Evolutionary conservation across 176 grass and related monocot genomes (phyloP).

Genomic region (Zea luxurians): DNA sequence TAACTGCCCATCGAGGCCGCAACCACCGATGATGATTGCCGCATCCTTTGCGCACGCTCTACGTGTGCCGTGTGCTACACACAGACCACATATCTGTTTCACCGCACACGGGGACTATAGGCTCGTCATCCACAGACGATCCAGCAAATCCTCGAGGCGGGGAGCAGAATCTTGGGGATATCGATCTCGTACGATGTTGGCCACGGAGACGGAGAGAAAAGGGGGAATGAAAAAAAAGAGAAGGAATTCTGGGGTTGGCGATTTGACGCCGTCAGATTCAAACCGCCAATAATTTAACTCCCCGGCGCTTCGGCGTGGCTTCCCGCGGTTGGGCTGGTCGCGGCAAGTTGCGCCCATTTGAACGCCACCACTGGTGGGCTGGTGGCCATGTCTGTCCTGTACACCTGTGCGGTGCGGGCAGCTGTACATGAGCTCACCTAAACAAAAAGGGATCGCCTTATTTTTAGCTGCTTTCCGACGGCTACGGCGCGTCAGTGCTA

Average conservation of each 20-base stretch:
- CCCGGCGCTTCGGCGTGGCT: background rate
- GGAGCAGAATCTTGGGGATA: slow-evolving; percentile 52
- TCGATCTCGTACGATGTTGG: slow-evolving; percentile 57
- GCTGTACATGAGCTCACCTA: too few relatives aligned
- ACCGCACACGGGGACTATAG: too few relatives aligned
- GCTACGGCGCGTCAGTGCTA: too few relatives aligned
- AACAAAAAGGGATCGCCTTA: too few relatives aligned
- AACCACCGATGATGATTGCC: background rate
- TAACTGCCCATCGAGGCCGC: background rate
- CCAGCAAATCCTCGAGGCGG: slow-evolving; percentile 30
- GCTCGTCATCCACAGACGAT: slow-evolving; percentile 25
- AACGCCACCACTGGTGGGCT: background rate
- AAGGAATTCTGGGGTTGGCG: background rate
- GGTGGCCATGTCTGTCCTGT: too few relatives aligned
- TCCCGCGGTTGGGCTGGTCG: slow-evolving; percentile 7
- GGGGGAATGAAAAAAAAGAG: background rate
- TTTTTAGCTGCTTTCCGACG: too few relatives aligned
- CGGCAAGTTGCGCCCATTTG: slow-evolving; percentile 21
- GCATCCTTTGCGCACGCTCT: background rate
- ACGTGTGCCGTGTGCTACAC: background rate
- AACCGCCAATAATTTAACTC: slow-evolving; percentile 34
- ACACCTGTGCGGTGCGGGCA: background rate
- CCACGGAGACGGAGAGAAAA: slow-evolving; percentile 8
- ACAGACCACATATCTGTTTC: too few relatives aligned
- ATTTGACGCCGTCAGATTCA: slow-evolving; percentile 44